Evolutionary conservation across 345 rosid genomes (phyloP).

Genomic region (Citrus trifoliata): DNA sequence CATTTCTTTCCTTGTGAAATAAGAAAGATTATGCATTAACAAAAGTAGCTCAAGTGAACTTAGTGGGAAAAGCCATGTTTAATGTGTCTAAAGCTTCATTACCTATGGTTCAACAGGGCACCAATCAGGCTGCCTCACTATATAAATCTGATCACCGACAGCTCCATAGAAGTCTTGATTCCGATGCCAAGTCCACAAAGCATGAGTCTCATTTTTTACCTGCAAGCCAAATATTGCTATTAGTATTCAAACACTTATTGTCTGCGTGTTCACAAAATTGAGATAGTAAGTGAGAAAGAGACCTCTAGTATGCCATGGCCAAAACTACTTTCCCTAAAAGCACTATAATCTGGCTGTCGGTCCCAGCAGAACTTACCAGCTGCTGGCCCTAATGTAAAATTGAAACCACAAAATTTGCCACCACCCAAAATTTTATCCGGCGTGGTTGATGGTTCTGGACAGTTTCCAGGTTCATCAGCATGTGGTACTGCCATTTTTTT

Average conservation of each 20-base stretch:
- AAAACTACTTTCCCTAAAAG: constrained; percentile 55
- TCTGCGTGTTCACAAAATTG: neutral
- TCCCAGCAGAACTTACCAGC: constrained; percentile 66
- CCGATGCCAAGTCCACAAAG: constrained; percentile 83
- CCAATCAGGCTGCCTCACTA: constrained; percentile 62
- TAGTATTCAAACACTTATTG: neutral
- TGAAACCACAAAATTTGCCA: constrained; percentile 45
- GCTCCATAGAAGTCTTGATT: constrained; percentile 49
- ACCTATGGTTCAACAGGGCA: constrained; percentile 35
- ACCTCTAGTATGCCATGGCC: constrained; percentile 64
- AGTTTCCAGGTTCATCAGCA: constrained; percentile 81
- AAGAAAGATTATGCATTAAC: too few species aligned
- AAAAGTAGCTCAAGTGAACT: neutral
- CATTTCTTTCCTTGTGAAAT: neutral
- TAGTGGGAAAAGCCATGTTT: neutral
- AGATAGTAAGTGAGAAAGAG: neutral
- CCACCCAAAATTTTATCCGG: constrained; percentile 48
- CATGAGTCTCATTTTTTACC: constrained; percentile 85
- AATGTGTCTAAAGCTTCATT: neutral
- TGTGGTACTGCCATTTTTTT: constrained; percentile 58
- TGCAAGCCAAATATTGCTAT: constrained; percentile 14
- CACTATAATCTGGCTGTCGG: constrained; percentile 59
- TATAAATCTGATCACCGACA: constrained; percentile 56
- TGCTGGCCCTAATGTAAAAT: constrained; percentile 64
- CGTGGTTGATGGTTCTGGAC: constrained; percentile 58